Conservation (phyloP, 2,329 filamentous ascomycete species). For the Xylariales sp. region DNA sequence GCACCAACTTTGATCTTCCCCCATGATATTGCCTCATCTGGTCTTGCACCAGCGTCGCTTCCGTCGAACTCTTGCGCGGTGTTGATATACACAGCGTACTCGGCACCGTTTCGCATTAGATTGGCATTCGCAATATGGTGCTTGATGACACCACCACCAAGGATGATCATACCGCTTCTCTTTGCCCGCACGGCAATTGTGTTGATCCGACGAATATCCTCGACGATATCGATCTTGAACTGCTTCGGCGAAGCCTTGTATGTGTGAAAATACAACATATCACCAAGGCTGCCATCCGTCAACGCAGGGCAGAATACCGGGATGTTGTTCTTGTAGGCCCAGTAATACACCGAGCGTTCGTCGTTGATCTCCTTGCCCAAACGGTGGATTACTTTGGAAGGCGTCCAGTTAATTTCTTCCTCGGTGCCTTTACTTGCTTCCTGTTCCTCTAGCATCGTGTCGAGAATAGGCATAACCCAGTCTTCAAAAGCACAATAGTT, state of each 20-base stretch:
- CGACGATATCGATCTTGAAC: slow-evolving; percentile 84
- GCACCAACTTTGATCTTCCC: slow-evolving; percentile 93
- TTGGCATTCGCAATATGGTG: slow-evolving; percentile 98
- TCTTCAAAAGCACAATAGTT: slow-evolving; percentile 99
- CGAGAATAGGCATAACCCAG: slow-evolving; percentile 94
- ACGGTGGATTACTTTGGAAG: slow-evolving; percentile 83
- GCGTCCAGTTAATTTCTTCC: slow-evolving; percentile 82
- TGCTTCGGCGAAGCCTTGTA: slow-evolving; percentile 82
- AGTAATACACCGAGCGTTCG: slow-evolving; percentile 89
- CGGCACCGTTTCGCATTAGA: slow-evolving; percentile 94
- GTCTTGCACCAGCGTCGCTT: slow-evolving; percentile 89
- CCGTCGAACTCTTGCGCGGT: slow-evolving; percentile 97
- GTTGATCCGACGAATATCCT: slow-evolving; percentile 91
- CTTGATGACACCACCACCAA: slow-evolving; percentile 93
- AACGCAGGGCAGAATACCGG: slow-evolving; percentile 95
- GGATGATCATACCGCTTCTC: slow-evolving; percentile 88
- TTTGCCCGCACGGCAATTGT: slow-evolving; percentile 85
- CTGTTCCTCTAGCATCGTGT: slow-evolving; percentile 90
- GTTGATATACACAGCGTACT: slow-evolving; percentile 96
- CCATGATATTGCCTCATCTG: slow-evolving; percentile 97
- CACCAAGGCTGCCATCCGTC: slow-evolving; percentile 90
- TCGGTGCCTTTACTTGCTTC: slow-evolving; percentile 66
- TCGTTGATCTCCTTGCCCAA: slow-evolving; percentile 93
- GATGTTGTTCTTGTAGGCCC: slow-evolving; percentile 95
- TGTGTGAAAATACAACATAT: slow-evolving; percentile 99